Base-by-base conservation (phyloP, 2,329 filamentous ascomycete genomes). In the Colletotrichum chrysophilum region DNA sequence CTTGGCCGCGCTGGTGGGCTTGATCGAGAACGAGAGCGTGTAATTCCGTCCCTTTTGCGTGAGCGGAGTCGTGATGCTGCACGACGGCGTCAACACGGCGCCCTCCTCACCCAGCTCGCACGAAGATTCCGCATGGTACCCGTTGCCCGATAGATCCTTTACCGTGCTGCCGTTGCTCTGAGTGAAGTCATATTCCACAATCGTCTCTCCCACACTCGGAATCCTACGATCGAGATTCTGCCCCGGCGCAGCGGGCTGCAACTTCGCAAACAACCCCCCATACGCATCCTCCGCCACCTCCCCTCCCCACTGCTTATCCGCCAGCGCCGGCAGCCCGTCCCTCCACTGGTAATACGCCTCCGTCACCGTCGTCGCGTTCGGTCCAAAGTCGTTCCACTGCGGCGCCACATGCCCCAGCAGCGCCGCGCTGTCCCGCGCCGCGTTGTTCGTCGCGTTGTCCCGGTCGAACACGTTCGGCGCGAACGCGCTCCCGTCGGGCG, bases 1-100 rank as follows among this genome's bases (percentile, higher is more conserved):
- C 24, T 72, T 77, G 34, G 67, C 48, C 18, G 67, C 48, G 9
- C 64, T 72, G 32, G 62, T 77, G 64, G 75, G 73, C 18, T 78
- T 81, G 7, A 89, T 78, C 1, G 83, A 81, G 16, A 92, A 83
- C 0, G 86, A 84, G 2, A 92, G 84, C 0, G 88, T 90, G 80
- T 92, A 92, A 78, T 91, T 85, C 73, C 89, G 85, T 4, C 91
- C 91, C 79, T 92, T 92, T 38, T 76, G 74, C 65, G 36, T 88
- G 89, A 90, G 79, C 0, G 89, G 89, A 1, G 89, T 91, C 2
- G 74, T 81, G 3, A 91, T 72, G 4, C 81, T 81, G 78, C 89
- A 91, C 1, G 80, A 75, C 1, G 81, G 74, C 5, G 80, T 79
- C 24, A 89, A 77, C 2, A 77, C 55, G 5, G 88, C 66, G 21